Base-by-base conservation (phyloP, 306 rosid species). In the Sindora glabra region DNA sequence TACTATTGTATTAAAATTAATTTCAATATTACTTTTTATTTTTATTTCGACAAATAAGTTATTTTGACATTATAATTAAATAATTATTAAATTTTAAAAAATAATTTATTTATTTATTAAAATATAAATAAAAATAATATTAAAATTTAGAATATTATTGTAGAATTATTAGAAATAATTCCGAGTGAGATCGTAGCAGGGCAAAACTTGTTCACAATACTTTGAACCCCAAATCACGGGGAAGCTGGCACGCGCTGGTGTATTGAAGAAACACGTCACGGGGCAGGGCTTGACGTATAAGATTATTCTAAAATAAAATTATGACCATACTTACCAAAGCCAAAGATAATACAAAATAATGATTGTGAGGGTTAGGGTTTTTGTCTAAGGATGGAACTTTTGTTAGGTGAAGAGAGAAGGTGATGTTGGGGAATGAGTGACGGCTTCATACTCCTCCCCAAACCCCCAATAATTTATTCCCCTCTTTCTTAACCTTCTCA, bases 361-460 rank as follows among this genome's bases (percentile, higher is more conserved):
- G 86, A 80, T 81, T 75, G 69, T 55, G 77, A 80, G 68, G 70
- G 86, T 83, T 85, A 71, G 84, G 86, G 84, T 77, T 87, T 56
- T 68, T 74, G 51, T 68, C 80, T 39, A 69, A 64, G 67, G 67
- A 83, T 65, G 74, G 77, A 75, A 83, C 70, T 74, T 71, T 79
- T 60, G 82, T 85, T 91, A 75, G 95, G 94, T 85, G 81, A 62
- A 64, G 56, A n/a, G n/a, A n/a, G 45, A 32, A 49, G 45, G 61
- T 64, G 74, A 76, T 75, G 95, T 87, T 81, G 92, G 88, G 79
- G 83, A 84, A 92, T 86, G 98, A 92, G 98, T 92, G 91, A 92
- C 95, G 96, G 95, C 89, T 88, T 78, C 12, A 77, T 78, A 79
- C 79, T 92, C 95, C 86, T 73, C 62, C 27, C 61, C 59, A 7